These are phyloP conservation scores for Marvania coccoides DNA, from an alignment of 139 green algal genomes.

Conservation along the genomic window DNA sequence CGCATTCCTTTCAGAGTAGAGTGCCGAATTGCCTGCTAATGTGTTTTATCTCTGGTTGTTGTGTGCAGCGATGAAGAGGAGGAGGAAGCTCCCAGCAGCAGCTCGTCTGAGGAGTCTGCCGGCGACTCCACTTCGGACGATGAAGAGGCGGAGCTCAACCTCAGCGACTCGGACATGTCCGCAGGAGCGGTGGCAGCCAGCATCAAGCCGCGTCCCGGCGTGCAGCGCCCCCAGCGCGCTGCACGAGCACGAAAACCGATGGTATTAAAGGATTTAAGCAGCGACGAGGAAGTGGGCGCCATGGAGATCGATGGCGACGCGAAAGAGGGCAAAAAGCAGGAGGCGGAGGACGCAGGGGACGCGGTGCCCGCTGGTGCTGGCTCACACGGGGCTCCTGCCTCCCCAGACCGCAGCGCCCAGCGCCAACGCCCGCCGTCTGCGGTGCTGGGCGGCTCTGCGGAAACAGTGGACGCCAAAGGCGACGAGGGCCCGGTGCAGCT, in stretches of 20 bases:
- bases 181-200: too few species aligned
- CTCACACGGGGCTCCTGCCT: too few species aligned
- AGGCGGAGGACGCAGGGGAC: not conserved
- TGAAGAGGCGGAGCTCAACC: not conserved
- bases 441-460: too few species aligned
- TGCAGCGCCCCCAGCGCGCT: not conserved
- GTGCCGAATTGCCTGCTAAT: not conserved
- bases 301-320: not conserved
- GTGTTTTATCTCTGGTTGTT: not conserved
- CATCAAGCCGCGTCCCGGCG: too few species aligned
- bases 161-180: not conserved
- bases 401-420: not conserved
- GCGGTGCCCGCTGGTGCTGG: not conserved
- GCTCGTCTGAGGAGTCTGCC: not conserved
- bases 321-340: not conserved
- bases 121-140: not conserved
- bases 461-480: not conserved
- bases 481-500: not conserved
- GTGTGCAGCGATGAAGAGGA: slow-evolving; percentile 12
- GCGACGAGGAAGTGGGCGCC: not conserved
- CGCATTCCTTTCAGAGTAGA: not conserved
- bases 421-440: not conserved
- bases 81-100: not conserved
- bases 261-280: not conserved
- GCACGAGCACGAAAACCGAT: not conserved